Percentiles rank a stretch among this genome's conserved stretches.
Conservation (phyloP, 164 flowering plant species). For the Vitis rupestris region DNA sequence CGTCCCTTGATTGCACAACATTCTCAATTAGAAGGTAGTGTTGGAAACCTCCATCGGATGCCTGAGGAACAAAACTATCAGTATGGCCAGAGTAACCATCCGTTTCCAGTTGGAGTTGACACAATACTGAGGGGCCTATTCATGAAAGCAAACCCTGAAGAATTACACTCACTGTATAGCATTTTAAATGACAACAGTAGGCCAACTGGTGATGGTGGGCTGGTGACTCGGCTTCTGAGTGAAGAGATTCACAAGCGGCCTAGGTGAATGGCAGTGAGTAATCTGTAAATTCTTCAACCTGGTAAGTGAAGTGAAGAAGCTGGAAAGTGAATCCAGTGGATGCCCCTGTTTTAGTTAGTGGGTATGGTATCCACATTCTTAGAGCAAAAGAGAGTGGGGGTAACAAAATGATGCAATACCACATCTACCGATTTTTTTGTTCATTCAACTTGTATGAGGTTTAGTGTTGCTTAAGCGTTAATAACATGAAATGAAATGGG, state of each 20-base stretch:
- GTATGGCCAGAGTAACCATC: conserved; percentile 8
- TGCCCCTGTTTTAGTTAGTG: too few relatives aligned
- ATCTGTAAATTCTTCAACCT: conserved; percentile 1
- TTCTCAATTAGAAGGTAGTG: conserved; percentile 13
- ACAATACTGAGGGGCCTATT: conserved; percentile 48
- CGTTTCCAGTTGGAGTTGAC: conserved; percentile 21
- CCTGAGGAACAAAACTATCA: conserved; percentile 14
- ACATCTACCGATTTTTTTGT: too few relatives aligned
- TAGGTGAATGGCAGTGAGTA: conserved; percentile 13
- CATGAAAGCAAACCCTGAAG: conserved; percentile 69
- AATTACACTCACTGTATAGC: conserved; percentile 43
- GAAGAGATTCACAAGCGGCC: conserved; percentile 54
- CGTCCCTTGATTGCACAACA: conserved; percentile 41
- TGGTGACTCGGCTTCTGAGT: conserved; percentile 35
- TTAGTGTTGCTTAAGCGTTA: too few relatives aligned
- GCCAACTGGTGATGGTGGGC: conserved; percentile 23
- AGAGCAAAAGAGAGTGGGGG: too few relatives aligned
- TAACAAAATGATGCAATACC: too few relatives aligned
- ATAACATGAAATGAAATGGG: too few relatives aligned
- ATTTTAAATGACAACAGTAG: conserved; percentile 29
- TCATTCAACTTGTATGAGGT: too few relatives aligned
- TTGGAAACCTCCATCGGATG: background rate
- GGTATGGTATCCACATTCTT: too few relatives aligned
- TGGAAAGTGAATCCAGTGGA: too few relatives aligned
- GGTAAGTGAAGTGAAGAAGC: conserved; percentile 8